A percentile compares a stretch with the other conserved stretches of the same genome.
phyloP scores from a whole-genome alignment of 805 yeast genomes.

The Kregervanrija pseudodelftensis region DNA sequence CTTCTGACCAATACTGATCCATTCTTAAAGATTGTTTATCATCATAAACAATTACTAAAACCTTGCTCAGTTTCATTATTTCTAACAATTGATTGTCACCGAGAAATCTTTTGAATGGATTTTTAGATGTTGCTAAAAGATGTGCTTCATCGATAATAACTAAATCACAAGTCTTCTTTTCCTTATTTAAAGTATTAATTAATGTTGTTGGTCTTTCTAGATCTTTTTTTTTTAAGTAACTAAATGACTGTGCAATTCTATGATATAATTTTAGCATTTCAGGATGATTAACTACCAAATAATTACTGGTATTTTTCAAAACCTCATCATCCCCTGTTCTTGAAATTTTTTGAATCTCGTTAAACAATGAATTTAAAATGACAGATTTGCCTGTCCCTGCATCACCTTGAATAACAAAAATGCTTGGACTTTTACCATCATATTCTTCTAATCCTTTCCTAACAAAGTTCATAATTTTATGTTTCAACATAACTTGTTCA shows the following conservation, averaged over 20 bases:
- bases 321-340: constrained; percentile 12
- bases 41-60: constrained; percentile 37
- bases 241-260: constrained; percentile 30
- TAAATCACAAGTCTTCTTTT: constrained; percentile 28
- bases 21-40: constrained; percentile 38
- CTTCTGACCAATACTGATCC: constrained; percentile 36
- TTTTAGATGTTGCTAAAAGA: constrained; percentile 35
- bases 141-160: constrained; percentile 42
- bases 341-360: constrained; percentile 32
- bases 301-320: constrained; percentile 28
- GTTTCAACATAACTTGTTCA: constrained; percentile 30
- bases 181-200: constrained; percentile 29
- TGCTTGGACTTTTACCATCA: constrained; percentile 21
- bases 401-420: constrained; percentile 39
- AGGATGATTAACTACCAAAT: constrained; percentile 39
- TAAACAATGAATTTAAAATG: constrained; percentile 34
- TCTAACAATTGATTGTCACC: constrained; percentile 39
- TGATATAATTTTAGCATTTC: constrained; percentile 40
- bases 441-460: constrained; percentile 17
- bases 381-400: constrained; percentile 45
- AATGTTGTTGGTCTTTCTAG: constrained; percentile 41
- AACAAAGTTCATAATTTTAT: constrained; percentile 25
- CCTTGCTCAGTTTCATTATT: constrained; percentile 31
- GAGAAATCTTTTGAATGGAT: constrained; percentile 36
- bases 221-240: constrained; percentile 30